Conservation (phyloP, 163 green algal species). For the Volvox carteri region DNA sequence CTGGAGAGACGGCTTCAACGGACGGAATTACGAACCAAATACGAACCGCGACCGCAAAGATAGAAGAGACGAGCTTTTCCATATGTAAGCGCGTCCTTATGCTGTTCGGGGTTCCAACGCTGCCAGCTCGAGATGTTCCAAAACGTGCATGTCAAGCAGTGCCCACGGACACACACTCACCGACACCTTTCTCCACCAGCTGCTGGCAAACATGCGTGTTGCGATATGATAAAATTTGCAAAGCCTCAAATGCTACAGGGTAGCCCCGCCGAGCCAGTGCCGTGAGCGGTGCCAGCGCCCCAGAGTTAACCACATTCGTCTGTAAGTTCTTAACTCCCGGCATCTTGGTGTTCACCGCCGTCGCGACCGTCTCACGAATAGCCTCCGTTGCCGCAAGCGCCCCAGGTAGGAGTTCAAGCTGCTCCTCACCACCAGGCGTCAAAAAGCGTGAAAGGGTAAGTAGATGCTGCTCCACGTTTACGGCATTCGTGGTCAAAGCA, state of each 20-base stretch:
- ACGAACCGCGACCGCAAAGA: too few relatives aligned
- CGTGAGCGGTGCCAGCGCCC: conserved; percentile 14
- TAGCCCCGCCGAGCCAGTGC: conserved; percentile 35
- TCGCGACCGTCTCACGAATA: conserved; percentile 11
- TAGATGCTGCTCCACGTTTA: conserved; percentile 43
- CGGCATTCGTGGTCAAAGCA: background rate
- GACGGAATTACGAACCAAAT: too few relatives aligned
- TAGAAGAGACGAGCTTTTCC: too few relatives aligned
- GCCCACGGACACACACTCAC: conserved; percentile 18
- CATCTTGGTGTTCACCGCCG: conserved; percentile 38
- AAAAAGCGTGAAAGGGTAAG: conserved; percentile 18
- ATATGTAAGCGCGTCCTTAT: too few relatives aligned
- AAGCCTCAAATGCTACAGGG: conserved; percentile 39
- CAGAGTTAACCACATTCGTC: conserved; percentile 32
- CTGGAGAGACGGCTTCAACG: too few relatives aligned
- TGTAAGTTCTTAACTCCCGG: conserved; percentile 44
- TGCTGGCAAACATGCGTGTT: conserved; percentile 56
- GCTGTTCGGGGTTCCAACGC: too few relatives aligned
- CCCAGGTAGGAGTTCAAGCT: conserved; percentile 1
- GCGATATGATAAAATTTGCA: conserved; percentile 60
- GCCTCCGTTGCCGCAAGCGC: conserved; percentile 35
- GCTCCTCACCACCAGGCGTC: conserved; percentile 6
- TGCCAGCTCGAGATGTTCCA: background rate
- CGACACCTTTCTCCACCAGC: conserved; percentile 53
- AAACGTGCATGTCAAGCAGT: background rate